Evolutionary conservation across 1,139 yeast genomes (phyloP).

Genomic region (Williopsis jadinii): DNA sequence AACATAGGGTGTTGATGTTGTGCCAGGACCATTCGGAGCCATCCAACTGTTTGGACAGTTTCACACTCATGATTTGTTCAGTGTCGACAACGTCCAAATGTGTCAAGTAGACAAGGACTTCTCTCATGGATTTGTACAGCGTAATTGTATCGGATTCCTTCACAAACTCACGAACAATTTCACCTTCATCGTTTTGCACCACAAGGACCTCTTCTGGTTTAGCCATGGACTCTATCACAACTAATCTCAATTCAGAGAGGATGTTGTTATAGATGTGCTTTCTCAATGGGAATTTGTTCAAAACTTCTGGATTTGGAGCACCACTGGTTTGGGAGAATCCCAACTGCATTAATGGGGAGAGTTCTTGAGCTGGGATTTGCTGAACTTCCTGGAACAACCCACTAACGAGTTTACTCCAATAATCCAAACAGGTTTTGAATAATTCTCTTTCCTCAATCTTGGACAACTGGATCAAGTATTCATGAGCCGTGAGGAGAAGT

Average conservation of each 20-base stretch:
- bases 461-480: conserved; percentile 77
- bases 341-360: conserved; percentile 71
- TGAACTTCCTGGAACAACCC: conserved; percentile 83
- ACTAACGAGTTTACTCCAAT: conserved; percentile 82
- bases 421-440: conserved; percentile 90
- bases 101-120: conserved; percentile 87
- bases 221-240: conserved; percentile 94
- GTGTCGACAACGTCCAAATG: conserved; percentile 94
- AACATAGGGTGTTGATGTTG: conserved; percentile 90
- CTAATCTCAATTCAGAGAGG: conserved; percentile 76
- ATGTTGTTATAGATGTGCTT: conserved; percentile 75
- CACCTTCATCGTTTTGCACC: conserved; percentile 98
- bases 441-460: conserved; percentile 93
- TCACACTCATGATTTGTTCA: conserved; percentile 86
- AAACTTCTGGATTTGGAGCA: conserved; percentile 77
- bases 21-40: conserved; percentile 99
- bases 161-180: conserved; percentile 94
- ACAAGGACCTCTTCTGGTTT: conserved; percentile 96
- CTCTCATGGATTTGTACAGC: conserved; percentile 90
- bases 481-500: conserved; percentile 63
- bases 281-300: conserved; percentile 73
- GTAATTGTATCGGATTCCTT: conserved; percentile 96
- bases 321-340: conserved; percentile 62
- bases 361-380: conserved; percentile 61
- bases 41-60: conserved; percentile 86